These are phyloP conservation scores for Erigeron philadelphicus DNA, from an alignment of 140 eudicot genomes.

Conservation along the genomic window DNA sequence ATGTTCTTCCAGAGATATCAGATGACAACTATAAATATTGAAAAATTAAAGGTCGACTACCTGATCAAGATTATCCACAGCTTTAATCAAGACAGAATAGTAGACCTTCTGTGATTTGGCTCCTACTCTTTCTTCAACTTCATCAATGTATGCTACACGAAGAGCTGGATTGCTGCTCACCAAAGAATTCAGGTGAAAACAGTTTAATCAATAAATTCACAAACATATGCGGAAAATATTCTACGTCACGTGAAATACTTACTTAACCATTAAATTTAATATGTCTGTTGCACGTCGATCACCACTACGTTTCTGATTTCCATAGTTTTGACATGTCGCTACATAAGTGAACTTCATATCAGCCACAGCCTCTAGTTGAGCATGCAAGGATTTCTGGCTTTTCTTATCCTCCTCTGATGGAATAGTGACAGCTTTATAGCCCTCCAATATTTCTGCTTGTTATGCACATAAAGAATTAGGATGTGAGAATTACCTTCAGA, in stretches of 20 bases:
- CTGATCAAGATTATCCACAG: conserved; percentile 97
- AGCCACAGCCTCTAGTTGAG: conserved; percentile 86
- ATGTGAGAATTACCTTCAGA: conserved; percentile 20
- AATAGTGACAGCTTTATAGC: conserved; percentile 67
- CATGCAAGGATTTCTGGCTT: conserved; percentile 75
- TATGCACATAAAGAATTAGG: conserved; percentile 31
- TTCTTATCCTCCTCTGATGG: conserved; percentile 73
- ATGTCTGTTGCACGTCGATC: conserved; percentile 99
- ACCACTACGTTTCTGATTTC: conserved; percentile 92
- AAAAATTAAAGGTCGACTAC: conserved; percentile 31
- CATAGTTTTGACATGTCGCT: conserved; percentile 94
- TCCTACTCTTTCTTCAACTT: conserved; percentile 91
- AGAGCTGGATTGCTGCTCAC: conserved; percentile 79
- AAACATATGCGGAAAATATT: not conserved
- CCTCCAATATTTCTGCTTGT: conserved; percentile 70
- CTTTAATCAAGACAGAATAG: conserved; percentile 89
- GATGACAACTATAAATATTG: conserved; percentile 13
- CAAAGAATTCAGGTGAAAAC: conserved; percentile 15
- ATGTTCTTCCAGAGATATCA: conserved; percentile 13
- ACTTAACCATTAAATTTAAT: conserved; percentile 94
- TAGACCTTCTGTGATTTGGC: conserved; percentile 71
- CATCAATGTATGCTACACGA: conserved; percentile 97
- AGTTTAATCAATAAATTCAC: conserved; percentile 10
- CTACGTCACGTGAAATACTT: conserved; percentile 32
- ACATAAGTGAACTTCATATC: conserved; percentile 95